Evolutionary conservation across 192 early-diverging fungal genomes (phyloP).

Genomic region (Linderina pennispora): DNA sequence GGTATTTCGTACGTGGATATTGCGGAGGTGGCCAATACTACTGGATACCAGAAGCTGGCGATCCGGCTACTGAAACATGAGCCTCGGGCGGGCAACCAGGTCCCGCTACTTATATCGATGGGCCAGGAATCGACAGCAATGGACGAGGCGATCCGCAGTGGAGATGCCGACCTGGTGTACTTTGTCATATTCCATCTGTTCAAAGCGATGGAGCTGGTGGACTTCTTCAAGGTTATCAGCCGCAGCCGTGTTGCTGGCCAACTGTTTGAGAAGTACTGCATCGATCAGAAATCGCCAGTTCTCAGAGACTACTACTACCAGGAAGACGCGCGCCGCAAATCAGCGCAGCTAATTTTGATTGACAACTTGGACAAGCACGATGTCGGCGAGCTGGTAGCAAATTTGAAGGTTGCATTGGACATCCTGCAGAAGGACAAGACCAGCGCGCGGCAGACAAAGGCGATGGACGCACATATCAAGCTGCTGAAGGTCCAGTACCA

Average conservation of each 20-base stretch:
- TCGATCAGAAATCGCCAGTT: constrained; percentile 64
- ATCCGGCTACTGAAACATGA: constrained; percentile 84
- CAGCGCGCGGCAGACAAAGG: constrained; percentile 66
- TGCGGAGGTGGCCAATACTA: constrained; percentile 81
- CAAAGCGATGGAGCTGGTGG: constrained; percentile 70
- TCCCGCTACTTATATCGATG: constrained; percentile 92
- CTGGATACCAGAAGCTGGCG: constrained; percentile 79
- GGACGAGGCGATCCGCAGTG: constrained; percentile 86
- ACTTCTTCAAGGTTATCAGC: constrained; percentile 86
- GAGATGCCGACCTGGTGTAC: constrained; percentile 95
- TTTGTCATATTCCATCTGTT: constrained; percentile 87
- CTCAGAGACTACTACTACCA: constrained; percentile 96
- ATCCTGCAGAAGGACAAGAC: constrained; percentile 70
- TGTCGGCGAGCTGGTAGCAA: constrained; percentile 52
- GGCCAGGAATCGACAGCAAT: constrained; percentile 83
- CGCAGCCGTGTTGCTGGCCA: constrained; percentile 74
- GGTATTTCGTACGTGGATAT: constrained; percentile 87
- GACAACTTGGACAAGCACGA: constrained; percentile 44
- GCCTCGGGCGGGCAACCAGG: constrained; percentile 88
- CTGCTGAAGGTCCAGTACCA: constrained; percentile 67
- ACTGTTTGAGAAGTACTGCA: constrained; percentile 82
- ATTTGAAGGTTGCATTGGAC: constrained; percentile 66
- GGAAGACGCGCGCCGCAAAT: constrained; percentile 69
- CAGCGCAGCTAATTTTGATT: constrained; percentile 52
- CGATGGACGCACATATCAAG: constrained; percentile 47